Evolutionary conservation across 1,139 yeast genomes (phyloP).

Genomic region (Diutina sp.): DNA sequence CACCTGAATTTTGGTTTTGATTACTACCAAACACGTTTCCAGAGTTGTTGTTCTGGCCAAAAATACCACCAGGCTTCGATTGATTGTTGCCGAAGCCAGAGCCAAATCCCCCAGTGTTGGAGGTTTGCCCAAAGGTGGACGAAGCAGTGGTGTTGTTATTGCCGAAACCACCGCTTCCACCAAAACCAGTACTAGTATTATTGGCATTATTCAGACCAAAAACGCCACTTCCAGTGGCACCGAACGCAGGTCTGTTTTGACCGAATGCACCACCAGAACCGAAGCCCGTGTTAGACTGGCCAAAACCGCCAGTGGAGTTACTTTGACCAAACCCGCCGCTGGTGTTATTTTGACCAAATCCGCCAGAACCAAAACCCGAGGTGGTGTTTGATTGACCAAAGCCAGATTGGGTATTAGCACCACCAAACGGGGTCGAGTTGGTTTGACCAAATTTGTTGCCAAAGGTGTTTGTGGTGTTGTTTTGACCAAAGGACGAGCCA

Average conservation of each 20-base stretch:
- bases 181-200: not conserved
- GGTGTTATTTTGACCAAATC: not conserved
- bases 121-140: conserved; percentile 9
- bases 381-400: conserved; percentile 9
- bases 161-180: not conserved
- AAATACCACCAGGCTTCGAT: conserved; percentile 8
- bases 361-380: not conserved
- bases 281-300: not conserved
- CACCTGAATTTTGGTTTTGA: not conserved
- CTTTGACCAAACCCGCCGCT: not conserved
- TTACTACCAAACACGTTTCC: not conserved
- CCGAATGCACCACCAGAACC: conserved; percentile 8
- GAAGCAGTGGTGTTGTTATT: not conserved
- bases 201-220: not conserved
- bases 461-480: not conserved
- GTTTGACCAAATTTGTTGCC: not conserved
- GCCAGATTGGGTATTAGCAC: conserved; percentile 11
- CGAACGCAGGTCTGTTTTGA: conserved; percentile 11
- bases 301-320: not conserved
- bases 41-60: not conserved
- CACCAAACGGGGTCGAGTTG: conserved; percentile 9
- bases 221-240: conserved; percentile 3
- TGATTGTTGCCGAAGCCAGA: conserved; percentile 4
- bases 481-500: not conserved
- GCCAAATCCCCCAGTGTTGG: conserved; percentile 10